phyloP scores from a whole-genome alignment of 805 yeast species.

The Metschnikowia dekortorum region DNA sequence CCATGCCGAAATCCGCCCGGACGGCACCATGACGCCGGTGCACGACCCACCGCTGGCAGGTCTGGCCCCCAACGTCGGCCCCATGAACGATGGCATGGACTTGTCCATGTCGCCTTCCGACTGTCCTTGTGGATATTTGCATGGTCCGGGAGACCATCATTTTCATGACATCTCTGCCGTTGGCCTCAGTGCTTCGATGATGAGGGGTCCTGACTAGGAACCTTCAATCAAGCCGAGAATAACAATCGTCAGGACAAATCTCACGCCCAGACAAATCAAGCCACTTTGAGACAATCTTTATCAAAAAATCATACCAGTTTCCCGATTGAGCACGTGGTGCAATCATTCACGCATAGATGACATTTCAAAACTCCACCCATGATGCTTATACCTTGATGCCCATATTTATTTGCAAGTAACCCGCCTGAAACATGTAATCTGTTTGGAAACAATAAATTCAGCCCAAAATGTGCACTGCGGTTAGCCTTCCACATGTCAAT shows the following conservation, averaged over 20 bases:
- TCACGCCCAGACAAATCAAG: not conserved
- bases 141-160: constrained; percentile 12
- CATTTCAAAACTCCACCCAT: no score
- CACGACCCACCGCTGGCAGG: not conserved
- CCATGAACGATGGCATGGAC: constrained; percentile 6
- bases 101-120: not conserved
- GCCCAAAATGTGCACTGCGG: no score
- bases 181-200: constrained; percentile 13
- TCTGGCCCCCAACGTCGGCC: not conserved
- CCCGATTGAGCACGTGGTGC: no score
- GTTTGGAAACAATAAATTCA: no score
- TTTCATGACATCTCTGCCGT: constrained; percentile 15
- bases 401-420: no score
- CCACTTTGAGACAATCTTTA: not conserved
- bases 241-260: no score
- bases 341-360: no score
- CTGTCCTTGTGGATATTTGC: constrained; percentile 14
- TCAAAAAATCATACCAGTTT: not conserved
- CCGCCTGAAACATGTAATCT: no score
- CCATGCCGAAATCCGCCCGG: constrained; percentile 7
- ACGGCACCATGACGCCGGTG: constrained; percentile 12
- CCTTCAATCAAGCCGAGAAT: no score
- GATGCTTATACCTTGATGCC: no score
- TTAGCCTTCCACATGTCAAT: no score
- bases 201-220: constrained; percentile 16